These are phyloP conservation scores for Fusarium avenaceum DNA, from an alignment of 2,329 filamentous ascomycete genomes.

Conservation along the genomic window DNA sequence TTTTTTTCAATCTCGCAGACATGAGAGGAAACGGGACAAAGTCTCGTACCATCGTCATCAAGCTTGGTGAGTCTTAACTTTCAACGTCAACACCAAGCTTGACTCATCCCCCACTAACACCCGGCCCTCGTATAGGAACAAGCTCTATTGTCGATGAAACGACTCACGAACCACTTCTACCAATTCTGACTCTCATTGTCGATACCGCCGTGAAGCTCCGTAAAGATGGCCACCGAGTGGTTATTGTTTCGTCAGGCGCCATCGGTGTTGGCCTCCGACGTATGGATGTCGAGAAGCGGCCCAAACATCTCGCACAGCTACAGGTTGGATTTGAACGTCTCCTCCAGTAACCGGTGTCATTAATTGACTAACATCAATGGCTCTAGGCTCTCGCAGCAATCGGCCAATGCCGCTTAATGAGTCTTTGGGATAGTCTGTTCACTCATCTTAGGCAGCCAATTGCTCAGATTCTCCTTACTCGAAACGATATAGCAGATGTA, in stretches of 20 bases:
- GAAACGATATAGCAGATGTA: slow-evolving; percentile 96
- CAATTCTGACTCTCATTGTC: slow-evolving; percentile 91
- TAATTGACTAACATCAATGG: slow-evolving; percentile 21
- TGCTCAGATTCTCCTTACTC: slow-evolving; percentile 92
- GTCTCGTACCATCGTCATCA: slow-evolving; percentile 76
- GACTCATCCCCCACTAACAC: slow-evolving; percentile 42
- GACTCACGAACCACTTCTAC: slow-evolving; percentile 92
- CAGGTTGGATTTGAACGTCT: slow-evolving; percentile 67
- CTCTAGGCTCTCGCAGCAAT: slow-evolving; percentile 88
- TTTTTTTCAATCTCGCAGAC: slow-evolving; percentile 54
- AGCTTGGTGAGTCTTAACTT: slow-evolving; percentile 75
- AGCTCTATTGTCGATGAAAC: slow-evolving; percentile 99
- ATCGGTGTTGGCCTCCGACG: slow-evolving; percentile 93
- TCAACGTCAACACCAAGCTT: slow-evolving; percentile 19
- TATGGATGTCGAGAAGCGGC: slow-evolving; percentile 88
- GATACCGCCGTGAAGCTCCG: slow-evolving; percentile 90
- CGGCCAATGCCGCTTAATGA: slow-evolving; percentile 94
- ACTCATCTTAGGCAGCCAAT: slow-evolving; percentile 89
- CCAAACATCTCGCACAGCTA: slow-evolving; percentile 89
- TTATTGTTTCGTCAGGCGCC: slow-evolving; percentile 96
- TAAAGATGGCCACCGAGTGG: slow-evolving; percentile 92
- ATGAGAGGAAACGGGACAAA: slow-evolving; percentile 71
- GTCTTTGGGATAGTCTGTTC: slow-evolving; percentile 95
- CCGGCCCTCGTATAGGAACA: slow-evolving; percentile 76
- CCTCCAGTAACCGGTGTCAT: not conserved